Base-by-base conservation (phyloP, 768 basidiomycete genomes). In the Suillus lakei region DNA sequence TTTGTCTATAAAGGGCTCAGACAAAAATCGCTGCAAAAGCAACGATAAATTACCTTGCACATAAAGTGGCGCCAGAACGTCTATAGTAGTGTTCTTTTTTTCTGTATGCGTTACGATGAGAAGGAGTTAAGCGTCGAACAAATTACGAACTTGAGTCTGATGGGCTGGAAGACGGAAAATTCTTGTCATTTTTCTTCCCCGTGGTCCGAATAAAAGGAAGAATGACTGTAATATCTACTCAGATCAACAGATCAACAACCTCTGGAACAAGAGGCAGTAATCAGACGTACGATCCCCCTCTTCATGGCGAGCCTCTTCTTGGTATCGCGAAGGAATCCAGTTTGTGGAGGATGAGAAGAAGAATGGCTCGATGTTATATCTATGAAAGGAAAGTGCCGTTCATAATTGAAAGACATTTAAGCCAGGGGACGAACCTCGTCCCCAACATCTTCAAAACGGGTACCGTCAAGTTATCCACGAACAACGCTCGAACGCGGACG, bases 261-360 rank as follows among this genome's bases (percentile, higher is more conserved):
- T 3, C 3, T 39, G 13, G 39, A 39, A 13, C 39, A 13, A 15
- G 12, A 39, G 39, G 39, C 6, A 39, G 39, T 39, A 5, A 39
- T 13, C 15, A 39, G 13, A 39, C 39, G 13, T 46, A 15, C 55
- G 5, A 46, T 28, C 26, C 1, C 39, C 39, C 39, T 39, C 1
- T 39, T 15, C 39, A 13, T 39, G 39, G 15, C 13, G 39, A 39
- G 16, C 39, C 43, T 83, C 82, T 65, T 87, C 86, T 63, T 87
- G 82, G 50, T 83, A 88, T 41, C 85, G 82, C 0, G 85, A 84
- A 1, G 87, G 87, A 50, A 88, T 88, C 85, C 85, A 86, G 66
- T 84, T 86, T 6, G 83, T 70, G 0, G 77, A 79, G 1, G 74
- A 78, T 15, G 78, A 76, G 64, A 77, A 80, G 63, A 77, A 81